Percentiles rank a stretch among this genome's conserved stretches.
Evolutionary conservation across 1,284 basidiomycete genomes (phyloP).

Genomic region (Puccinia hordei): DNA sequence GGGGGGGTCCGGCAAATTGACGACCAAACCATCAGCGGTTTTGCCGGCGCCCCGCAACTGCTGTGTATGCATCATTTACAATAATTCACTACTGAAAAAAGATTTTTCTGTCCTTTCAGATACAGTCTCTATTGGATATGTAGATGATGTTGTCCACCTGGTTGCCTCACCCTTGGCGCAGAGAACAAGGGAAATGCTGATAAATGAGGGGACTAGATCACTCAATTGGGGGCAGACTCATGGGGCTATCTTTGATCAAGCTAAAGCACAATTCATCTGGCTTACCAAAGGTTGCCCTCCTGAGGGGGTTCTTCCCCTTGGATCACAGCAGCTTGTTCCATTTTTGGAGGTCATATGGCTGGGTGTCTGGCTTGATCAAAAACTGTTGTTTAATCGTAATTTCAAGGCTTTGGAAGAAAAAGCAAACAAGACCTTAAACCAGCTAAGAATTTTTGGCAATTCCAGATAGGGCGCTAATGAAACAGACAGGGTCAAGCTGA

Average conservation of each 20-base stretch:
- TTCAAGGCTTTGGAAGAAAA: not conserved
- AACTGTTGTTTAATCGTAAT: not conserved
- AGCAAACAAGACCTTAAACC: not conserved
- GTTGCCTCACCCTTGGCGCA: not conserved
- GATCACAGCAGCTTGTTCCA: no score
- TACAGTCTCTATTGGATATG: not conserved
- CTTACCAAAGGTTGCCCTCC: no score
- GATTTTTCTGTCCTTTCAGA: not conserved
- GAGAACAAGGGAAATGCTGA: not conserved
- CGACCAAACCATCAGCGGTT: no score
- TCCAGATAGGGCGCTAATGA: not conserved
- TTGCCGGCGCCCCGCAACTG: no score
- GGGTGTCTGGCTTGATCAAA: not conserved
- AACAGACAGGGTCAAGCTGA: not conserved
- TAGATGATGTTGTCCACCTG: slow-evolving; percentile 11
- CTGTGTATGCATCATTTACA: slow-evolving; percentile 35
- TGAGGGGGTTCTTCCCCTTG: no score
- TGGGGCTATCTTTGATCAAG: not conserved
- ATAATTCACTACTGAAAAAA: not conserved
- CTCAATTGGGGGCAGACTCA: not conserved
- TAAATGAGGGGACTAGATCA: not conserved
- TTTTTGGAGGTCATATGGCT: not conserved
- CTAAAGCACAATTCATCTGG: slow-evolving; percentile 17
- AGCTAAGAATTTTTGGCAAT: not conserved
- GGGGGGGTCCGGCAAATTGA: no score